Evolutionary conservation across 2,329 filamentous ascomycete genomes (phyloP), one percentile per base, ranked within the genome.

Genomic region (Diplodia intermedia): DNA sequence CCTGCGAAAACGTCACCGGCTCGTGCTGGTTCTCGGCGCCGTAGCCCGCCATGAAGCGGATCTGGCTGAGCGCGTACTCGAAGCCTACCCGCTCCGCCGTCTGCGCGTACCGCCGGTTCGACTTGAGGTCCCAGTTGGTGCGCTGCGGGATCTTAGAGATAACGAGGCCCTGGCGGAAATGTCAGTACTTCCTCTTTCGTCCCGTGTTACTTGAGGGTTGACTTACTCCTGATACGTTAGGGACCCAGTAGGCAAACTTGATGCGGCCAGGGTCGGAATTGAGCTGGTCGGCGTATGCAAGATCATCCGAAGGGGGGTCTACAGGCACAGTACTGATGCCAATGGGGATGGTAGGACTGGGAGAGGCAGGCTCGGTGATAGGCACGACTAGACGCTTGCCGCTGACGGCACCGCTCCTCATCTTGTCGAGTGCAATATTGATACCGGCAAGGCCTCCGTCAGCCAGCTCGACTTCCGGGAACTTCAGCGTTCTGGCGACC

Each of bases 381-480:
- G 66, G 66, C 1, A 91, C 87, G n/a, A 93, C 88, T 54, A 93
- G 80, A 55, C 90, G 85, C 14, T 89, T 90, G 0, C 90, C 90
- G 61, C 88, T 88, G 11, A 91, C 86, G 66, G 87, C 86, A 0
- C 90, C 89, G 69, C 83, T 84, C 15, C 89, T 82, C 83, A 93
- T 85, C 5, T 84, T 81, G 73, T 92, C 88, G 36, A 93, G 77
- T 0, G 88, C 90, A 8, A 81, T 82, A 74, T 93, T 93, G n/a
- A 93, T 85, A 0, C 85, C 88, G 2, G 82, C 85, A 2, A 93
- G 75, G 0, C 91, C 91, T 14, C 86, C 83, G 20, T 89, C 85
- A 0, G 87, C 85, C 29, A 86, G 85, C 20, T 91, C 83, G n/a
- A 91, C 86, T 36, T 90, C 88, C 0, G 90, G 90, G 4, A 89